Base-by-base conservation (phyloP, 257 asterid species). In the Solanum chiquidenum region DNA sequence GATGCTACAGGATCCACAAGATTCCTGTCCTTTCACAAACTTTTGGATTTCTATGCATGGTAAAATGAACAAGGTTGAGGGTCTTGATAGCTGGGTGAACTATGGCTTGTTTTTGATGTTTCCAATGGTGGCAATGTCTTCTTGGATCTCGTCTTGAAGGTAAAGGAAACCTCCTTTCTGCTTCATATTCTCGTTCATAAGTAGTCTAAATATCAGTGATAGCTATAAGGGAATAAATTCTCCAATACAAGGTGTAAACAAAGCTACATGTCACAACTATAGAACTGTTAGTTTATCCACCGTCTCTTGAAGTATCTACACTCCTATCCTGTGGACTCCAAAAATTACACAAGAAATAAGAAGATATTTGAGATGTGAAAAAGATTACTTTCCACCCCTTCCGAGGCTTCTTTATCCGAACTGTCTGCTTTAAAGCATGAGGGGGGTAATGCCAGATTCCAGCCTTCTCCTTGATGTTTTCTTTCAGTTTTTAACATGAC, bases 1-100 rank as follows among this genome's bases (percentile, higher is more conserved):
- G 10, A 49, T 84, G 75, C 86, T 83, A 88, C 95, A 94, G 98
- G 94, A 84, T 72, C 88, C 90, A 91, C 90, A 91, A 73, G 90
- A 71, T 58, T 83, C 77, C 84, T 95, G 98, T 91, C 99, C 99
- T 69, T 92, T 93, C 88, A 93, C 98, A n/a, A 93, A 86, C 33
- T 89, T 91, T 76, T 91, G 94, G 95, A 91, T 88, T 89, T 85
- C 90, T 34, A 46, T 95, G 87, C 88, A 91, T 83, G 93, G 68
- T 42, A 91, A 88, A 88, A 33, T 96, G 90, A 96, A 89, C 85
- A 90, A 91, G 86, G 68, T 89, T 86, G 86, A 90, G 85, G 91
- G 90, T 88, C 42, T 90, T 38, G 98, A 95, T 94, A 77, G 87
- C 87, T 87, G 92, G 87, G 95, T 95, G 92, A 92, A 92, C 91